Base-by-base conservation (phyloP, 2,329 filamentous ascomycete species). In the Cucurbitaria berberidis region DNA sequence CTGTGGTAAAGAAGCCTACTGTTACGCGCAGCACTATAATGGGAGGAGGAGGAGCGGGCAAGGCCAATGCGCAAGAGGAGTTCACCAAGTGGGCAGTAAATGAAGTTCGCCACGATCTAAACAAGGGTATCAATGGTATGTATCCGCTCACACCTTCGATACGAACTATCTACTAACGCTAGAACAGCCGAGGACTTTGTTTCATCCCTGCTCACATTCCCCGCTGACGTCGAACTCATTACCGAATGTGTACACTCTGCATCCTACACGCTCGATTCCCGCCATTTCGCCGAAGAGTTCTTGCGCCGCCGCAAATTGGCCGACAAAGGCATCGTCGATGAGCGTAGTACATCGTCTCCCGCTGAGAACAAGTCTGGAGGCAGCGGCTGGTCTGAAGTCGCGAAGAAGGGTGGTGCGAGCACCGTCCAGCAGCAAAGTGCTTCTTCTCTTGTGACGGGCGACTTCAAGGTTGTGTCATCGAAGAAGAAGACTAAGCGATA, bases 351-450 rank as follows among this genome's bases (percentile, higher is more conserved):
- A 48, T 83, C 85, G 3, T 82, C 80, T 29, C 77, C 57, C 70
- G 82, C 69, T 46, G 74, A 67, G 56, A 79, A 74, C 60, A 75
- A 72, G 48, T 66, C 68, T 13, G 67, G 67, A 5, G 79, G 80
- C 62, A 87, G 90, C 49, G 93, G 93, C 18, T 99, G 95, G 95
- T 96, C 84, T 65, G 95, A 98, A 78, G 95, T 99, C 46, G 95
- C 95, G 1, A 98, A 98, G 87, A 97, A 97, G 82, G 89, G 89
- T 92, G 82, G 89, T 85, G 21, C 80, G 13, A 34, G 30, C 78
- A 44, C 74, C 48, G 60, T 60, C 64, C 70, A 74, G 56, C 72
- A 73, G 53, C 62, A 64, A 66, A 58, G 40, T 19, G 24, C 40
- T 3, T 42, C 60, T 29, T 56, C 76, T 43, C 72, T 74, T 42